Conservation (phyloP, 345 rosid species). For the Linum lewisii region DNA sequence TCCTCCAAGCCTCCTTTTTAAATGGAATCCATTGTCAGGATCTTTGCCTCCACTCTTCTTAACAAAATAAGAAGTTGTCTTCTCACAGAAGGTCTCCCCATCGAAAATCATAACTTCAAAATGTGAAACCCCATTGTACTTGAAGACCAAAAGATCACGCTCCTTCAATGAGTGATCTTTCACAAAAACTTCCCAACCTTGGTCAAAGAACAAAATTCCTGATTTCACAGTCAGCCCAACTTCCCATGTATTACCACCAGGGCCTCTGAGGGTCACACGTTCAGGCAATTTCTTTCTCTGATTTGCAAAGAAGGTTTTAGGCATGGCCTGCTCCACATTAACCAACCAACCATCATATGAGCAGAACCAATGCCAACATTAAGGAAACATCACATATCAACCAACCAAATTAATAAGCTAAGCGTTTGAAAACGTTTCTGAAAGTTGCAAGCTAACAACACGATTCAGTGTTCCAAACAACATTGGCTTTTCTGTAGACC, state of each 20-base stretch:
- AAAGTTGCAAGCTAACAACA: not conserved
- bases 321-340: slow-evolving; percentile 38
- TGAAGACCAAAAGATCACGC: slow-evolving; percentile 62
- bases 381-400: not conserved
- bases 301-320: slow-evolving; percentile 40
- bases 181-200: slow-evolving; percentile 62
- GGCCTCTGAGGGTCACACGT: slow-evolving; percentile 52
- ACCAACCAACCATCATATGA: not conserved
- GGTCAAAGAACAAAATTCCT: slow-evolving; percentile 30
- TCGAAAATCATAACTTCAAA: slow-evolving; percentile 63
- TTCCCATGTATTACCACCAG: slow-evolving; percentile 48
- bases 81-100: slow-evolving; percentile 54
- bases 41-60: slow-evolving; percentile 33
- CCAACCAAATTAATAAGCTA: not conserved
- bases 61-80: slow-evolving; percentile 49
- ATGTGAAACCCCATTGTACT: slow-evolving; percentile 50
- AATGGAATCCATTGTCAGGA: slow-evolving; percentile 17
- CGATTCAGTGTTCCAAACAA: too few species aligned
- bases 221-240: slow-evolving; percentile 33
- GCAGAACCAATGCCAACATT: not conserved
- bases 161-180: slow-evolving; percentile 40
- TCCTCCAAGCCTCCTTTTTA: not conserved
- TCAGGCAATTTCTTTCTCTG: slow-evolving; percentile 44
- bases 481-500: too few species aligned
- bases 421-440: not conserved